phyloP scores from a whole-genome alignment of 805 yeast genomes.

The Yarrowia alimentaria region DNA sequence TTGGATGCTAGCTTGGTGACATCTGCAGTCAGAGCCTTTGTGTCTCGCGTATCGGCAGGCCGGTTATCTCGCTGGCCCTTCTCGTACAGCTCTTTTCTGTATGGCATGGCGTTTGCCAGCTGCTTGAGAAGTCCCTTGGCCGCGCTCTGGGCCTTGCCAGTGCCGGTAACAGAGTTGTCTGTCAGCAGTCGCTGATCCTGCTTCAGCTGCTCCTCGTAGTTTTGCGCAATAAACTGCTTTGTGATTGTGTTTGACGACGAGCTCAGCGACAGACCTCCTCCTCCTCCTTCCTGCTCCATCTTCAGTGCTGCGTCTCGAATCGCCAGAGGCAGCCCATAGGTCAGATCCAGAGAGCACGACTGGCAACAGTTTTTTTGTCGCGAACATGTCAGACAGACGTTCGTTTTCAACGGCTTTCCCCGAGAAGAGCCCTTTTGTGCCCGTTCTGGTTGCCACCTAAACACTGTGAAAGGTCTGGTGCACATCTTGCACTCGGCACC shows the following conservation, averaged over 20 bases:
- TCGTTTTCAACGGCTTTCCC: slow-evolving; percentile 43
- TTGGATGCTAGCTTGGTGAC: slow-evolving; percentile 53
- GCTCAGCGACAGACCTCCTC: slow-evolving; percentile 37
- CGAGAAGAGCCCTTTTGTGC: slow-evolving; percentile 42
- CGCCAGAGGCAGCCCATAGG: slow-evolving; percentile 75
- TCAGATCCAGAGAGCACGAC: slow-evolving; percentile 76
- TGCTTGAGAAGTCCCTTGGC: slow-evolving; percentile 55
- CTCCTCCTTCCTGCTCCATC: slow-evolving; percentile 55
- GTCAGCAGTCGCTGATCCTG: slow-evolving; percentile 32
- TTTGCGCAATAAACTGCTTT: slow-evolving; percentile 56
- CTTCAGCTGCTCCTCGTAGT: slow-evolving; percentile 42
- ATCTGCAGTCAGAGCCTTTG: slow-evolving; percentile 41
- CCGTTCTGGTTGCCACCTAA: slow-evolving; percentile 61
- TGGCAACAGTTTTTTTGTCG: slow-evolving; percentile 82
- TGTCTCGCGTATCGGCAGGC: slow-evolving; percentile 31
- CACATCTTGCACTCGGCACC: slow-evolving; percentile 88
- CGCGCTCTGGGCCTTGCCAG: slow-evolving; percentile 39
- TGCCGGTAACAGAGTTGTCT: slow-evolving; percentile 33
- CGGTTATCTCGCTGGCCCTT: slow-evolving; percentile 14
- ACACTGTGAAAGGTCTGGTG: slow-evolving; percentile 79
- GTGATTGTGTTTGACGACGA: slow-evolving; percentile 54
- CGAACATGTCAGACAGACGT: slow-evolving; percentile 79
- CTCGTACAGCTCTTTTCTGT: slow-evolving; percentile 32
- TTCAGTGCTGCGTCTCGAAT: slow-evolving; percentile 77
- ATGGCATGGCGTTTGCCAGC: slow-evolving; percentile 43